These are phyloP conservation scores for Rosa hybrid DNA, from an alignment of 331 rosid species.

Conservation along the genomic window DNA sequence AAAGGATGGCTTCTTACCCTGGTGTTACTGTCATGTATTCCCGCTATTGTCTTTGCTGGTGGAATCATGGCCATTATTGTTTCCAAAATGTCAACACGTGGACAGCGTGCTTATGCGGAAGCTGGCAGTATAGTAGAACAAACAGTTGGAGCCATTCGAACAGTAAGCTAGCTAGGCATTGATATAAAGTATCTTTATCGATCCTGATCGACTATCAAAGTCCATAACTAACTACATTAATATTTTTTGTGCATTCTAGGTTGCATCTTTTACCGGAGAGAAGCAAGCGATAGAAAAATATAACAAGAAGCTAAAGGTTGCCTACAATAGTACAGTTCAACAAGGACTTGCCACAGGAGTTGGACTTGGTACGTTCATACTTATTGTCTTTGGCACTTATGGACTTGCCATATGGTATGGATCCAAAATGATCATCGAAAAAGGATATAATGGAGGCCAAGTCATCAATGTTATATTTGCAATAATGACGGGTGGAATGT, in stretches of 20 bases:
- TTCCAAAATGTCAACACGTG: slow-evolving; percentile 63
- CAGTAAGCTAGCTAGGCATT: slow-evolving; percentile 43
- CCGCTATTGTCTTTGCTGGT: slow-evolving; percentile 48
- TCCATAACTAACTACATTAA: neutral
- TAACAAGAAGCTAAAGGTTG: slow-evolving; percentile 55
- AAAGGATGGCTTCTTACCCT: slow-evolving; percentile 80
- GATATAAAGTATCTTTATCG: neutral
- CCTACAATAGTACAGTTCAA: slow-evolving; percentile 49
- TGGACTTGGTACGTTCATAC: slow-evolving; percentile 54
- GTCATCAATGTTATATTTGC: slow-evolving; percentile 69
- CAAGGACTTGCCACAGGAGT: slow-evolving; percentile 74
- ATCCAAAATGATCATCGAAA: slow-evolving; percentile 57
- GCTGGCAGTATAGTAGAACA: slow-evolving; percentile 83
- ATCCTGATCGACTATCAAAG: neutral
- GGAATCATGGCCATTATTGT: slow-evolving; percentile 39
- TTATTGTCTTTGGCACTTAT: slow-evolving; percentile 56
- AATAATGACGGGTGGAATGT: slow-evolving; percentile 86
- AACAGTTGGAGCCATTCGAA: slow-evolving; percentile 72
- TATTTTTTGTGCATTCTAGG: slow-evolving; percentile 35
- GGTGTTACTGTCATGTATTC: slow-evolving; percentile 65
- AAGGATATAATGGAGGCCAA: slow-evolving; percentile 73
- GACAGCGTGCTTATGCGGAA: slow-evolving; percentile 78
- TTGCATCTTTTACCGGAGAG: slow-evolving; percentile 92
- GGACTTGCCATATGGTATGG: slow-evolving; percentile 91
- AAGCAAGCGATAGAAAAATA: slow-evolving; percentile 68